Evolutionary conservation across 176 grass and related monocot genomes (phyloP), one percentile per base, ranked within the genome.

Genomic region (Phyllostachys edulis): DNA sequence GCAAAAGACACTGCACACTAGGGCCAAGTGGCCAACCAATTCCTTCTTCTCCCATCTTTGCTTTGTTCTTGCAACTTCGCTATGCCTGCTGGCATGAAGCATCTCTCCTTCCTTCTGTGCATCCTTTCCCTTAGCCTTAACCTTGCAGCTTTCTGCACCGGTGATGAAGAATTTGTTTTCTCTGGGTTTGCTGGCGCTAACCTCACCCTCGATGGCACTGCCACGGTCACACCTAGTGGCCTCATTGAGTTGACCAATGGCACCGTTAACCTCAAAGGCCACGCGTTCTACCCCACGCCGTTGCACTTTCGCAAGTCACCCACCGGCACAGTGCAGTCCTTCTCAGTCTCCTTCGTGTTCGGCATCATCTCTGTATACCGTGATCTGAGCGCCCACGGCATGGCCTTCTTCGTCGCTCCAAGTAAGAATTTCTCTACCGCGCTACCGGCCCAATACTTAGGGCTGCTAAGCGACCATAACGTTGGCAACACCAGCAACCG

Each of bases 331-430:
- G 21, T 80, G 54, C 36, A 32, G 3, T 87, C 85, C 32, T 87
- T 87, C 69, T 81, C 60, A 0, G 50, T 70, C 6, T 13, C 69
- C 49, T 90, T 87, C 5, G 62, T 87, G 5, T 90, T 90, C 13
- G 61, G 80, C 40, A 84, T 87, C 75, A 2, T 69, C 70, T 71
- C 89, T 0, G 2, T 5, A 7, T 56, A 70, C 34, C 8, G 11
- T n/a, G 36, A 4, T 2, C 3, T 63, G n/a, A 71, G 81, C 4
- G 57, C 46, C 0, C 63, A 90, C 0, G 88, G 88, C 14, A 70
- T 90, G 61, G 72, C 64, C 66, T 90, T 90, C 26, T 3, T 90
- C 15, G 9, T 90, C 9, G 5, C 88, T 2, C 64, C 84, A 2
- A 82, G 13, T 24, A 71, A 23, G 5, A 6, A 69, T 0, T 16